Evolutionary conservation across 139 green algal species (phyloP), one percentile per base, ranked within the genome.

Genomic region (Bryopsis sp.): DNA sequence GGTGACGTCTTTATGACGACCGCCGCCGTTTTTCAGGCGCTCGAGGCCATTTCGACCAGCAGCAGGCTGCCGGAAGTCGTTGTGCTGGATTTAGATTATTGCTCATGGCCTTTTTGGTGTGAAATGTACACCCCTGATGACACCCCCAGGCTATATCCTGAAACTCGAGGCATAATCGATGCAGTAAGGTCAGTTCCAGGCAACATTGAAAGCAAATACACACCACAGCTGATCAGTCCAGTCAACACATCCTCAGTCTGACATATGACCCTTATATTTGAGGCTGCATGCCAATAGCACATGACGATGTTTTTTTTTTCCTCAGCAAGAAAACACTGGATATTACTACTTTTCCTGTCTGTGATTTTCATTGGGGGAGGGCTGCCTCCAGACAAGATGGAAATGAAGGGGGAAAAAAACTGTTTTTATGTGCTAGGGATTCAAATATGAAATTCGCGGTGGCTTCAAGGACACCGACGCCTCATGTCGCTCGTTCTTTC

Each of bases 61-160:
- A 33, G 11, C n/a, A 29, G 7, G 11, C 47, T 28, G 34, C 72
- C 72, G 8, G 32, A 65, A 26, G 29, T 73, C 35, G 48, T 77
- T 4, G 72, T 77, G 2, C 47, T 77, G 8, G 72, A 77, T 48
- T 36, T 77, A n/a, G 64, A 77, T 43, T 77, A 63, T 24, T 32
- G n/a, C 46, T 24, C 15, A 28, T 63, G 39, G 66, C 66, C 39
- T 2, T 63, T 47, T 59, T 71, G 64, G 64, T 71, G 64, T 47
- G 72, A 73, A 36, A 77, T 64, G 48, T 69, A 62, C 36, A 67
- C 33, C 1, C 5, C 26, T 15, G 1, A 33, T 26, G 48, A 60
- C 31, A 58, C 32, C 22, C 72, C 72, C 7, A 24, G 15, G 22
- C 29, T 73, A 50, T 77, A 73, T 31, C 72, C 72, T 34, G 48